Percentiles rank a stretch among this genome's conserved stretches.
Conservation (phyloP, 2,329 filamentous ascomycete genomes). For the Colletotrichum magnum region DNA sequence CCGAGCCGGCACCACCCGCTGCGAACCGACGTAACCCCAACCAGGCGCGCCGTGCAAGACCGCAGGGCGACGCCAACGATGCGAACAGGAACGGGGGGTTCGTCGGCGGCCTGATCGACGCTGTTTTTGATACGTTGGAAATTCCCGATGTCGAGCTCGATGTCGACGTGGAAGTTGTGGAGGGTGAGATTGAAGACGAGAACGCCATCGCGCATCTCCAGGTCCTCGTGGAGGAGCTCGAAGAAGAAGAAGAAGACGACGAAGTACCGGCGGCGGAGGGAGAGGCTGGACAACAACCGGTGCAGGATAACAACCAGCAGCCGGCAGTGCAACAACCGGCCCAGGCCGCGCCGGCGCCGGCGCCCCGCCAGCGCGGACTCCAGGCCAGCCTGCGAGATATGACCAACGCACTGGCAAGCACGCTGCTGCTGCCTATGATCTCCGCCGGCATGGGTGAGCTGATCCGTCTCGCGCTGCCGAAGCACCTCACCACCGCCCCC, state of each 20-base stretch:
- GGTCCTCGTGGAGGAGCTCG: conserved; percentile 48
- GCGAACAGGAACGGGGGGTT: conserved; percentile 38
- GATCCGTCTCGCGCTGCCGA: conserved; percentile 77
- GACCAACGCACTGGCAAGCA: conserved; percentile 65
- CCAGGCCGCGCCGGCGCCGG: conserved; percentile 41
- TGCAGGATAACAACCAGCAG: not conserved
- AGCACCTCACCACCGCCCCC: conserved; percentile 70
- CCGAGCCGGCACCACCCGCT: conserved; percentile 37
- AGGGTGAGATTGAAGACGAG: conserved; percentile 48
- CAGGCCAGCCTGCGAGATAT: conserved; percentile 57
- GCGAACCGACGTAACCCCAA: conserved; percentile 22
- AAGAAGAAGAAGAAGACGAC: conserved; percentile 49
- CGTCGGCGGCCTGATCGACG: conserved; percentile 43
- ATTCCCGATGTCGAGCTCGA: conserved; percentile 44
- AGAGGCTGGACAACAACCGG: not conserved
- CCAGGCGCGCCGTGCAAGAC: conserved; percentile 20
- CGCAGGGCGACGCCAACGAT: conserved; percentile 38
- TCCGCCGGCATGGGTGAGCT: conserved; percentile 84
- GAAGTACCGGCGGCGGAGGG: conserved; percentile 32
- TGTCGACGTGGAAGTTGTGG: conserved; percentile 42
- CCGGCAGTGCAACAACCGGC: conserved; percentile 29
- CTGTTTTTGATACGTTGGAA: conserved; percentile 42
- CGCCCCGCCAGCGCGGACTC: conserved; percentile 46
- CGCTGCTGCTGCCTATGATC: conserved; percentile 84
- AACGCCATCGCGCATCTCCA: conserved; percentile 42